Base-by-base conservation (phyloP, 2,329 filamentous ascomycete genomes). In the Ophiocordyceps camponoti-saundersi region DNA sequence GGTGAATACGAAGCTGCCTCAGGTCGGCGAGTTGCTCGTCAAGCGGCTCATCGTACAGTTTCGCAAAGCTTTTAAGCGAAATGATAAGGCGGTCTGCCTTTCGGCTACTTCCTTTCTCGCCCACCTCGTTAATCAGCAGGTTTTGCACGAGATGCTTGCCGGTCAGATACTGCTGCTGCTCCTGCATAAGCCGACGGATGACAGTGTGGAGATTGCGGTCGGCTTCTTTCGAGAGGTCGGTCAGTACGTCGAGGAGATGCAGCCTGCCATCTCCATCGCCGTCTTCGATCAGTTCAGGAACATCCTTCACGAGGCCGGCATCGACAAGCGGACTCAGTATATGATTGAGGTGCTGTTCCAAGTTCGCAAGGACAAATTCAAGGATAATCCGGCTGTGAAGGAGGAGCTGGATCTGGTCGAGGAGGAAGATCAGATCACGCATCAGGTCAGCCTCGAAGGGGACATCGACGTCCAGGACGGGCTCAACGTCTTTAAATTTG, bases 311-410 rank as follows among this genome's bases (percentile, higher is more conserved):
- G 92, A 98, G 63, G 88, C 88, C 42, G 89, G 92, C 59, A 95
- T 98, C 61, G 90, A 96, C 60, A 95, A 95, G 71, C 77, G 92
- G 53, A 89, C 90, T n/a, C 92, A 98, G 66, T 98, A 96, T 65
- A 95, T 95, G 85, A 90, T 98, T 48, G 92, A 98, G 63, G 92
- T 96, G 6, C 68, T 98, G 42, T 98, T 98, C 62, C 89, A 98
- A 66, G 83, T 95, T 48, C 79, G 92, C 52, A 95, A 95, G 65
- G 90, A 96, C 65, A 84, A 84, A 57, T 98, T 94, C 71, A 95
- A 95, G 68, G 88, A 96, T 57, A 88, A 96, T 57, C 87, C 82
- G 18, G 82, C 88, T 1, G 71, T 96, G 56, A 89, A 81, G 62
- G 89, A 95, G 59, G 92, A 98, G 61, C 69, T 98, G 48, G 92